Evolutionary conservation across 106 monocot species (phyloP), one percentile per base, ranked within the genome.

Genomic region (Dactylorhiza incarnata): DNA sequence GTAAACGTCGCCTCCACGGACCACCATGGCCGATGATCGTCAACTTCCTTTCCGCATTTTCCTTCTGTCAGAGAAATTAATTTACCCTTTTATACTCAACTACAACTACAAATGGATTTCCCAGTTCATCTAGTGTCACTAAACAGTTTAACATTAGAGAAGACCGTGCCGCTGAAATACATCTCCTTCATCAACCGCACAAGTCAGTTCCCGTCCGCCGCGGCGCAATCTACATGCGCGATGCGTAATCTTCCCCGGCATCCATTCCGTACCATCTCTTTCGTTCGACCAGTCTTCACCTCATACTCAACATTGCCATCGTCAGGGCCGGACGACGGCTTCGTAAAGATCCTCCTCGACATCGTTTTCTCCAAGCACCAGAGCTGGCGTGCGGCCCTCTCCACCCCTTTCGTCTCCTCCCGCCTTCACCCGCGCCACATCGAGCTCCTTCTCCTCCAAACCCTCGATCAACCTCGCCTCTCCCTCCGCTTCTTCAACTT

Each of bases 401-500:
- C 80, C 71, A 68, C 37, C 75, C 84, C 92, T 58, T 87, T 84
- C 82, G 37, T 90, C 74, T 77, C 84, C 78, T 61, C 68, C 54
- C 84, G 83, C 69, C 79, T 96, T 56, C 53, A 54, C 17, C 84
- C 86, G 9, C 78, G 67, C 81, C 96, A 93, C 82, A 73, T 93
- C 66, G 92, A 86, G 71, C 71, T 48, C 45, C 89, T 91, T 80
- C 84, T 85, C 72, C 74, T 84, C 81, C 56, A 79, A 45, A 63
- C 83, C 54, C 58, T 45, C 7, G 79, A 77, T 72, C 46, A 81
- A 12, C 91, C 93, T 22, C 63, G 79, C 74, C 69, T 90, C 43
- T 59, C 77, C 76, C 86, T 88, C 66, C 79, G 91, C 73, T 90
- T 92, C 87, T 88, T 91, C 83, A 85, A 92, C 81, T 89, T 79